Base-by-base conservation (phyloP, 139 green algal species). In the Penium margaritaceum region DNA sequence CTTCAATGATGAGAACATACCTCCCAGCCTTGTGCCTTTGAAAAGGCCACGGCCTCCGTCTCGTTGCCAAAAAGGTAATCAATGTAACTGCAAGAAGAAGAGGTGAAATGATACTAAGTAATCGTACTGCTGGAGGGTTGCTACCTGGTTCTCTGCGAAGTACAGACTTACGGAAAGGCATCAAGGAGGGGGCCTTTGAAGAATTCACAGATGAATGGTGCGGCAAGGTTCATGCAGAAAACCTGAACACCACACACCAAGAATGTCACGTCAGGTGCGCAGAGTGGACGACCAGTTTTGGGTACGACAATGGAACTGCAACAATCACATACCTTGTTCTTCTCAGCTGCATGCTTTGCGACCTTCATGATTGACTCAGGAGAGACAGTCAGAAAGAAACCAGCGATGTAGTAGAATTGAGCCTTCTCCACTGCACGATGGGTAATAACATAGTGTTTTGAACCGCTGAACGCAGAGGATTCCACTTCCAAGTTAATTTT, bases 1-100 rank as follows among this genome's bases (percentile, higher is more conserved):
- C n/a, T n/a, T n/a, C n/a, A n/a, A n/a, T n/a, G n/a, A n/a, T n/a
- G n/a, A n/a, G n/a, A 19, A 21, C 68, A 14, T 79, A 79, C 72
- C 72, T 90, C 88, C 94, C 90, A 97, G 43, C 87, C 88, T 81
- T 96, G 90, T 19, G 79, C 85, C 81, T 95, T 80, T 24, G 92
- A 90, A 86, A 97, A 96, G 3, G 90, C 85, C 1, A 77, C 71
- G 24, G 91, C 91, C 86, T 98, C 94, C 32, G 88, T 93, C 86
- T 98, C 94, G 70, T 98, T 98, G 63, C 90, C 92, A 82, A 98
- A 98, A 44, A 98, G 81, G 75, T 90, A 93, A 84, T 98, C 94
- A 1, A 96, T 82, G 78, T 91, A 78, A 7, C 67, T 78, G 67
- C 30, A 71, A n/a, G n/a, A n/a, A n/a, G n/a, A n/a, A n/a, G n/a